These are phyloP conservation scores for Picea abies DNA, from an alignment of 83 land plant genomes.

Conservation along the genomic window DNA sequence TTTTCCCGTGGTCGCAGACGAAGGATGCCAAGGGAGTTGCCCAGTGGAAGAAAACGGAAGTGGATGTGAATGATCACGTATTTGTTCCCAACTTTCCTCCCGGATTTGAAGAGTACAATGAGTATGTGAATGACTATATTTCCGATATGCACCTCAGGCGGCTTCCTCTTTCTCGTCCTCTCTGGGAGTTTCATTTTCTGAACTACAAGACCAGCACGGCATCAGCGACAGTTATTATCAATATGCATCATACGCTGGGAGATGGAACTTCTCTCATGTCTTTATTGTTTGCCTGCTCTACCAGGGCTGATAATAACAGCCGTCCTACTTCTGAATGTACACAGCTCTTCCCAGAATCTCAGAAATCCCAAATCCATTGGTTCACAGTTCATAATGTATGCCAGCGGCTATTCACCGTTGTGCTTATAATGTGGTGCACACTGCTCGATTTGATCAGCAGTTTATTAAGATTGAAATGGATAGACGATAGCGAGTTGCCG, in stretches of 20 bases:
- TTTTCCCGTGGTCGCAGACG: slow-evolving; percentile 17
- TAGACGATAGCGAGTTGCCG: slow-evolving; percentile 35
- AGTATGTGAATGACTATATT: slow-evolving; percentile 29
- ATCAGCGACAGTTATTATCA: slow-evolving; percentile 29
- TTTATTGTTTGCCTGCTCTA: slow-evolving; percentile 33
- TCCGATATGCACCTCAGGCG: slow-evolving; percentile 23
- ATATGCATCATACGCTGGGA: slow-evolving; percentile 51
- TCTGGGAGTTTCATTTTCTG: slow-evolving; percentile 45
- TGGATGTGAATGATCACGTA: slow-evolving; percentile 40
- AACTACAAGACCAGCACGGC: slow-evolving; percentile 39
- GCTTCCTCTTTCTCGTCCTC: slow-evolving; percentile 23
- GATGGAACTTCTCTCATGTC: slow-evolving; percentile 53
- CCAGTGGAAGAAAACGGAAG: slow-evolving; percentile 38
- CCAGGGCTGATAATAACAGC: slow-evolving; percentile 35
- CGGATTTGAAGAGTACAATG: slow-evolving; percentile 29
- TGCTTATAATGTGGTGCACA: slow-evolving; percentile 10
- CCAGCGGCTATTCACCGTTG: not conserved
- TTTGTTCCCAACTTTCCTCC: slow-evolving; percentile 27
- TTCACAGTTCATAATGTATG: not conserved
- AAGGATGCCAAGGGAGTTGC: slow-evolving; percentile 26
- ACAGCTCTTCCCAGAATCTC: not conserved
- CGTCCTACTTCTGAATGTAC: slow-evolving; percentile 34
- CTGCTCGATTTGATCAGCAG: slow-evolving; percentile 31
- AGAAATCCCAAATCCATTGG: not conserved
- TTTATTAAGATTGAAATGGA: slow-evolving; percentile 24